Evolutionary conservation across 768 basidiomycete genomes (phyloP).

Genomic region (Trametes cubensis): DNA sequence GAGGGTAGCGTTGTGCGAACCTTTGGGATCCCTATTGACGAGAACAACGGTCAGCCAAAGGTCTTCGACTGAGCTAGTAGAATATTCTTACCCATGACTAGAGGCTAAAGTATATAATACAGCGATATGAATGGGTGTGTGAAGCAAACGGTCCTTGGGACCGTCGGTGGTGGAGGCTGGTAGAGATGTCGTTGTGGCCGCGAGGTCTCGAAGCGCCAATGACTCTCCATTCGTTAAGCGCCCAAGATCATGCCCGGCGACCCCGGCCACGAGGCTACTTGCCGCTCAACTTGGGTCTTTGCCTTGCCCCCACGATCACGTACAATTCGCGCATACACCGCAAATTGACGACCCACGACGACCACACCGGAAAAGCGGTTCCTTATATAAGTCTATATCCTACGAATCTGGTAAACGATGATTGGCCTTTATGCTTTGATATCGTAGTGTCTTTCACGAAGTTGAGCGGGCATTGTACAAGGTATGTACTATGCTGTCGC

Average conservation of each 20-base stretch:
- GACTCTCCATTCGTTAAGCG: not conserved
- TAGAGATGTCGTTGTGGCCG: conserved; percentile 15
- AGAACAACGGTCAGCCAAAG: conserved; percentile 6
- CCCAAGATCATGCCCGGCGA: not conserved
- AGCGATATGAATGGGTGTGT: not conserved
- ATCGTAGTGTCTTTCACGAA: no score
- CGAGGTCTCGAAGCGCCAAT: conserved; percentile 5
- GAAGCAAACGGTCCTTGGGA: conserved; percentile 1
- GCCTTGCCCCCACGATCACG: no score
- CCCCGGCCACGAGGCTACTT: conserved; percentile 9
- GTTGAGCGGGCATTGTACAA: no score
- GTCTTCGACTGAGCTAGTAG: no score
- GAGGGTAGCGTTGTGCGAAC: conserved; percentile 30
- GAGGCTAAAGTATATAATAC: conserved; percentile 9
- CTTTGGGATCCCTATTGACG: conserved; percentile 50
- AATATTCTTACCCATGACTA: conserved; percentile 15
- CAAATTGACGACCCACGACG: no score
- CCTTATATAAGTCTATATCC: no score
- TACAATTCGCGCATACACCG: no score
- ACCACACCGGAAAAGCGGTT: no score
- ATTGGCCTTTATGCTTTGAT: no score
- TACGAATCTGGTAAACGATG: no score
- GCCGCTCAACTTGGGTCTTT: not conserved
- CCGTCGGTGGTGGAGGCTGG: not conserved
- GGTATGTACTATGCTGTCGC: no score